phyloP scores from a whole-genome alignment of 768 basidiomycete genomes.

The Hirschioporus abietinus region DNA sequence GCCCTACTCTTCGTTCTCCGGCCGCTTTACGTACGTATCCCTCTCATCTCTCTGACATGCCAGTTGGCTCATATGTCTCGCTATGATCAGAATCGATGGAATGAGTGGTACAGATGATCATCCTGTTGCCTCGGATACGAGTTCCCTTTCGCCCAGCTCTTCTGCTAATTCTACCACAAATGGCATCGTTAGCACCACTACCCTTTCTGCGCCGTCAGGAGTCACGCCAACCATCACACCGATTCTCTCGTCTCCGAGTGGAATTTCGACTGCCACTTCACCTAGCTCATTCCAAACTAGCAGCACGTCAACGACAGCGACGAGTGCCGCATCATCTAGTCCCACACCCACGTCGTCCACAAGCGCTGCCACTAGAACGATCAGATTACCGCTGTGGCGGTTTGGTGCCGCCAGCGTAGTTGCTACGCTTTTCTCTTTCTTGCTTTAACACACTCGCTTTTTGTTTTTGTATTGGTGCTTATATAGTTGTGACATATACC shows the following conservation, averaged over 20 bases:
- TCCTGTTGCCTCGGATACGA: slow-evolving; percentile 34
- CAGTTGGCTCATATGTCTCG: slow-evolving; percentile 1
- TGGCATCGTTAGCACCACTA: neutral
- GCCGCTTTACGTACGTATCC: slow-evolving; percentile 46
- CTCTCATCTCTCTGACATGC: neutral
- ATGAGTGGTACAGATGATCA: slow-evolving; percentile 57
- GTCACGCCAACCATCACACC: slow-evolving; percentile 1
- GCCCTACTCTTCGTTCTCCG: slow-evolving; percentile 42
- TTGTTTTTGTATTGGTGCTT: neutral
- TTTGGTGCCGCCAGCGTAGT: neutral
- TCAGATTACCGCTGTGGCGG: neutral
- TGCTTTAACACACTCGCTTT: neutral
- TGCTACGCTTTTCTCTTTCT: neutral
- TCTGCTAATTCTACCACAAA: neutral
- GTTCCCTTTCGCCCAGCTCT: neutral
- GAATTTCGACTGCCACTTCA: neutral
- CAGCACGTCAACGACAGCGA: neutral
- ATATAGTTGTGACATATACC: neutral
- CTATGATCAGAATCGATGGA: slow-evolving; percentile 18
- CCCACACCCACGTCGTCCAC: neutral
- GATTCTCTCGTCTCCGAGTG: neutral
- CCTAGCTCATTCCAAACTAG: neutral
- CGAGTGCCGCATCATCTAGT: neutral
- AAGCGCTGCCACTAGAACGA: neutral
- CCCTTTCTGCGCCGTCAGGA: neutral